Conservation (phyloP, 345 rosid species). For the Physaria fendleri region DNA sequence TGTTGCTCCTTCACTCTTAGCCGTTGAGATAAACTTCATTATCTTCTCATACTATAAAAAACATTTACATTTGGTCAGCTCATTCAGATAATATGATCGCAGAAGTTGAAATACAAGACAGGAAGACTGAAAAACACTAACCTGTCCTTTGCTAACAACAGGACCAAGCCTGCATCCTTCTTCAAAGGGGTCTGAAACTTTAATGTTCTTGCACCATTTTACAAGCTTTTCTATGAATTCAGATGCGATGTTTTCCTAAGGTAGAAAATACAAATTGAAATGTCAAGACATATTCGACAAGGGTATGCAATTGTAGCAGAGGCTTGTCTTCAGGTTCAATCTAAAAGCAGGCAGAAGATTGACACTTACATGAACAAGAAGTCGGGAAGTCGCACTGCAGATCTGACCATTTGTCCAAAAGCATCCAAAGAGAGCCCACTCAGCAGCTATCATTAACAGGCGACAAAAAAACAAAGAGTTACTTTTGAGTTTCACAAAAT, state of each 20-base stretch:
- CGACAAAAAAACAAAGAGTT: slow-evolving; percentile 7
- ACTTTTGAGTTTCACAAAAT: neutral
- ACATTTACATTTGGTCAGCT: slow-evolving; percentile 2
- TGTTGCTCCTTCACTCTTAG: slow-evolving; percentile 88
- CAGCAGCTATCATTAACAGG: slow-evolving; percentile 54
- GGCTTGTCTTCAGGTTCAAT: neutral
- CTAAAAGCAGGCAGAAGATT: slow-evolving; percentile 1
- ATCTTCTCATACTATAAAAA: slow-evolving; percentile 80
- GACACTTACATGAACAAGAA: slow-evolving; percentile 73
- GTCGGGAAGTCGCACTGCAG: slow-evolving; percentile 97
- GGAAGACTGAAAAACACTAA: slow-evolving; percentile 9
- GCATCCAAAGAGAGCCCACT: slow-evolving; percentile 87
- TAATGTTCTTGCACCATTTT: slow-evolving; percentile 67
- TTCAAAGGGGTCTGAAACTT: slow-evolving; percentile 81
- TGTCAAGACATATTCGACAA: neutral
- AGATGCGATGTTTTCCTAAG: slow-evolving; percentile 67
- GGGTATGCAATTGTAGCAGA: neutral
- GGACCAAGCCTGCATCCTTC: slow-evolving; percentile 95
- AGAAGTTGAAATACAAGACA: neutral
- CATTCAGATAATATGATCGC: slow-evolving; percentile 9
- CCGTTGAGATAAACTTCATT: slow-evolving; percentile 62
- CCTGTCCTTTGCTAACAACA: slow-evolving; percentile 77
- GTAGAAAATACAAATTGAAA: neutral
- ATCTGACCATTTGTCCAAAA: slow-evolving; percentile 98
- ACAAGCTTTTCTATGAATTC: slow-evolving; percentile 62